Base-by-base conservation (phyloP, 495 filamentous ascomycete species). In the Aspergillus hancockii region DNA sequence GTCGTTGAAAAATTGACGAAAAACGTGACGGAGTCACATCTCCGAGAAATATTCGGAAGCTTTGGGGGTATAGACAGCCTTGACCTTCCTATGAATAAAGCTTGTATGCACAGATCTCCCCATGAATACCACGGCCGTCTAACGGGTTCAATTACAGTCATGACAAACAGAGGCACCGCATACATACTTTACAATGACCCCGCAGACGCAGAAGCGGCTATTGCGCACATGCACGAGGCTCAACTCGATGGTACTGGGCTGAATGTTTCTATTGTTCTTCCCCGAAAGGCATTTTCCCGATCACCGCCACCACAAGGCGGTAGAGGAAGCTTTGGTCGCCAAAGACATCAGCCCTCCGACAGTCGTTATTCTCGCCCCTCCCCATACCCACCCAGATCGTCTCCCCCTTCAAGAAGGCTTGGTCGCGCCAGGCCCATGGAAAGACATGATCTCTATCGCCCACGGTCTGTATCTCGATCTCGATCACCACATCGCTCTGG, bases 191-290 rank as follows among this genome's bases (percentile, higher is more conserved):
- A 91, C 73, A 74, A 84, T 46, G 79, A 87, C 52, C 84, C 91
- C 38, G 79, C 85, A 46, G 88, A 92, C 62, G 95, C 94, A 36
- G 91, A 96, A 66, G 79, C 86, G 18, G 94, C 94, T 23, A 95
- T 99, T 63, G 85, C 92, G 47, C 89, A 96, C 67, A 98, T 99
- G 95, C 95, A 99, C 71, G 94, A 99, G 79, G 91, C 91, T 14
- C 91, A 97, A 63, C 77, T 99, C 45, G 94, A 99, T 75, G 95
- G 94, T 40, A 83, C 89, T 16, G 74, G 87, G 19, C 87, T 99
- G 70, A 89, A 88, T 63, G 94, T 99, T 25, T 97, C 93, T 54
- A 96, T 98, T 62, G 92, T 98, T 23, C 79, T 97, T 23, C 93
- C 93, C 1, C 89, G 91, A 52, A 88, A 90, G 58, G 75, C 70